These are phyloP conservation scores for Sisymbrium altissimum DNA, from an alignment of 345 rosid species.

Conservation along the genomic window DNA sequence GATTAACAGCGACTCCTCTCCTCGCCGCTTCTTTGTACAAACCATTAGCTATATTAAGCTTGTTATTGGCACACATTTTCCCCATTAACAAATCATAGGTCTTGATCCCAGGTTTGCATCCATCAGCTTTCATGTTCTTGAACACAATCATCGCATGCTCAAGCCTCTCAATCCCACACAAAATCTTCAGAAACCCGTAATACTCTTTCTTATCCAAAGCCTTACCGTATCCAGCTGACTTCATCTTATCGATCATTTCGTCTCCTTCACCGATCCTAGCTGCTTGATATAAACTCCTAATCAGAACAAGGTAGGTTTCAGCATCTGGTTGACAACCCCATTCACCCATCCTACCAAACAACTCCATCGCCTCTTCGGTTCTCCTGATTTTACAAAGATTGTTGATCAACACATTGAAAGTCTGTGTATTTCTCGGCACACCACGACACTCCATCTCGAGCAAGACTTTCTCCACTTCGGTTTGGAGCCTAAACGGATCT, in stretches of 20 bases:
- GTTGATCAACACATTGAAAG: slow-evolving; percentile 72
- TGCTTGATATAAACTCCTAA: slow-evolving; percentile 80
- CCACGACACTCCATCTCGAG: slow-evolving; percentile 84
- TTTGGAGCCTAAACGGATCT: slow-evolving; percentile 63
- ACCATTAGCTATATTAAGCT: slow-evolving; percentile 68
- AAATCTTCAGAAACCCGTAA: slow-evolving; percentile 66
- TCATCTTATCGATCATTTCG: slow-evolving; percentile 89
- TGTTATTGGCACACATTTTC: slow-evolving; percentile 65
- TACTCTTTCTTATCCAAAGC: slow-evolving; percentile 58
- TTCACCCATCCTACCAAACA: slow-evolving; percentile 76
- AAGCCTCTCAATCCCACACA: slow-evolving; percentile 95
- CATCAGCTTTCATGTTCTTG: slow-evolving; percentile 73
- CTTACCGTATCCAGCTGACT: slow-evolving; percentile 61
- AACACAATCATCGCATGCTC: slow-evolving; percentile 87
- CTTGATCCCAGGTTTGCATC: slow-evolving; percentile 70
- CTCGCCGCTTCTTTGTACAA: slow-evolving; percentile 63
- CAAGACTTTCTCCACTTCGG: slow-evolving; percentile 75
- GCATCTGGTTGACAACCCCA: slow-evolving; percentile 79
- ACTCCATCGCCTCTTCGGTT: slow-evolving; percentile 71
- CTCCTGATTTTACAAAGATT: slow-evolving; percentile 81
- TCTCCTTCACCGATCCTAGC: slow-evolving; percentile 92
- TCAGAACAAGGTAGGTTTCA: slow-evolving; percentile 60
- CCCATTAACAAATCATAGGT: slow-evolving; percentile 82
- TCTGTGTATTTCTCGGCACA: slow-evolving; percentile 78
- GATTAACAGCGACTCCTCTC: slow-evolving; percentile 65